Evolutionary conservation across 2,329 filamentous ascomycete species (phyloP).

Genomic region (Cercospora sp.): DNA sequence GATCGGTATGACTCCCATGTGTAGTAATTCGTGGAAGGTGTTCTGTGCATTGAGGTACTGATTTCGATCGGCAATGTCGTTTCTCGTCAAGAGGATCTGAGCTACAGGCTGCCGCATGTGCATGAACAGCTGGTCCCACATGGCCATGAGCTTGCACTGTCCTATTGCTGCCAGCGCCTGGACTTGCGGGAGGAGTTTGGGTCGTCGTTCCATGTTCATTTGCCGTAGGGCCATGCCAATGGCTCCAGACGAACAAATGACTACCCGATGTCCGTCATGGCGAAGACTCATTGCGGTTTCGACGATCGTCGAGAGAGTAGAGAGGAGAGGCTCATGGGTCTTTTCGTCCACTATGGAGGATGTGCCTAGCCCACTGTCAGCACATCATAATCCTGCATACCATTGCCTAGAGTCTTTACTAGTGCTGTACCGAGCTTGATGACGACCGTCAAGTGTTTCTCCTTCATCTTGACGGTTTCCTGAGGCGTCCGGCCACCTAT

Average conservation of each 20-base stretch:
- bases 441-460: slow-evolving; percentile 71
- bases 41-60: slow-evolving; percentile 97
- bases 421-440: slow-evolving; percentile 74
- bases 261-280: slow-evolving; percentile 88
- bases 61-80: slow-evolving; percentile 93
- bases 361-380: slow-evolving; percentile 63
- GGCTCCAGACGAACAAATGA: slow-evolving; percentile 95
- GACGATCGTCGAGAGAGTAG: slow-evolving; percentile 87
- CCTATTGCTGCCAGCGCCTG: slow-evolving; percentile 96
- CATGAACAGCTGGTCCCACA: slow-evolving; percentile 91
- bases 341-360: slow-evolving; percentile 98
- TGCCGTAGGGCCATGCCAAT: slow-evolving; percentile 89
- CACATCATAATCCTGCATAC: slow-evolving; percentile 13
- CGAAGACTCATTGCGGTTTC: slow-evolving; percentile 86
- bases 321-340: slow-evolving; percentile 88
- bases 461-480: slow-evolving; percentile 59
- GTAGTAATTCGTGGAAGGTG: slow-evolving; percentile 82
- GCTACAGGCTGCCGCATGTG: slow-evolving; percentile 89
- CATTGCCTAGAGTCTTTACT: slow-evolving; percentile 18
- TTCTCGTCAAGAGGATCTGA: slow-evolving; percentile 89
- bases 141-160: slow-evolving; percentile 88
- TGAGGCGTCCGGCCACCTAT: background rate
- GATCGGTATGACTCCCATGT: slow-evolving; percentile 96
- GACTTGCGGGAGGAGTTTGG: slow-evolving; percentile 84
- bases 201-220: slow-evolving; percentile 83